Evolutionary conservation across 768 basidiomycete species (phyloP), one percentile per base, ranked within the genome.

Genomic region (Termitomyces sp.): DNA sequence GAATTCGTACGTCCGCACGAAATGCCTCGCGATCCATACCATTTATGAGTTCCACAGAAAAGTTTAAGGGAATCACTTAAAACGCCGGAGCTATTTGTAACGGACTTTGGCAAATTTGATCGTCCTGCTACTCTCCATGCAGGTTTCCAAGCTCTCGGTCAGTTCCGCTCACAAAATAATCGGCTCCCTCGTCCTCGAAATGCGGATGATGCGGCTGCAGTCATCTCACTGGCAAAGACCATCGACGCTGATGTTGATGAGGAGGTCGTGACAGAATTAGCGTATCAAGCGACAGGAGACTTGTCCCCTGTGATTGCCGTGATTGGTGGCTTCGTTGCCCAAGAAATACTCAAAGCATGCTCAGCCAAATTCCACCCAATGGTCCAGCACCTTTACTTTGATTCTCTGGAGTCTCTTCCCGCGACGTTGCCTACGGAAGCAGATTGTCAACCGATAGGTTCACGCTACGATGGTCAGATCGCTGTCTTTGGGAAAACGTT

Each of bases 281-380:
- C 96, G 1, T 98, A 87, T 76, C 96, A 99, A 72, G 94, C 97
- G 0, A 81, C 84, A 12, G 97, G 97, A 3, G 93, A 97, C 68
- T 70, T 99, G 39, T 83, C 95, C 20, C 96, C 97, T 16, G 78
- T 98, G 61, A 85, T 90, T 59, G 96, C 97, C 18, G 94, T 98
- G 55, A 84, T 98, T 62, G 97, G 97, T 65, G 97, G 94, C 4
- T 98, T 98, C 69, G 94, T 98, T 57, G 97, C 96, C 8, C 97
- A 99, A 74, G 97, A 99, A 71, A 92, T 94, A 22, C 83, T 99
- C 67, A 99, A 99, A 75, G 96, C 96, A 2, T 91, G 90, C 74
- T 95, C 95, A 44, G 94, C 94, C 63, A 99, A 99, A 78, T 99
- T 99, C 81, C 92, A 96, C 68, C 97, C 97, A 1, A 91, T 94